Base-by-base conservation (phyloP, 2,329 filamentous ascomycete genomes). In the Calonectria pseudoturangicola region DNA sequence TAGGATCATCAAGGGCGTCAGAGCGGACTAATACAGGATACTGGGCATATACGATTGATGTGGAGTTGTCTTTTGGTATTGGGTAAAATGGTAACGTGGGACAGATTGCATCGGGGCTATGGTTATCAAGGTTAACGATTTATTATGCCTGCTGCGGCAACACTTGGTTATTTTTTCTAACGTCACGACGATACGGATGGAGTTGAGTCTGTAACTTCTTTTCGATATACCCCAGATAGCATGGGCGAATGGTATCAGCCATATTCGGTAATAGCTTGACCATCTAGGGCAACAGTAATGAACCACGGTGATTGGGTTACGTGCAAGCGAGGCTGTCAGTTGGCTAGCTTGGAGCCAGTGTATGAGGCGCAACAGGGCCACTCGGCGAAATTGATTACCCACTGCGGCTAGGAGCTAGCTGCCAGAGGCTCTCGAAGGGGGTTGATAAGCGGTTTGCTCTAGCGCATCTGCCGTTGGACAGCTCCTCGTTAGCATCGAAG, bases 1-100 rank as follows among this genome's bases (percentile, higher is more conserved):
- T 77, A 87, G 87, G 65, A 82, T 90, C 25, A 88, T 92, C 70
- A 86, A 90, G 68, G 90, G 88, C 1, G 85, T 91, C 33, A 92
- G 90, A 77, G 85, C 21, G 18, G 27, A 51, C 21, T 54, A 33
- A n/a, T 28, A 36, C 16, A 3, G 12, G 48, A 45, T 33, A 13
- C 33, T 12, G 85, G 67, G 54, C 47, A 30, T 45, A 72, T 2
- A 66, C n/a, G 7, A 21, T 6, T 30, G 4, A n/a, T 5, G 12
- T 66, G 33, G 63, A 16, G 30, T 30, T 51, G 30, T 13, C 27
- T 30, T 12, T 12, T 39, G 33, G 27, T 13, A 58, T 25, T n/a
- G 54, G 21, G 51, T 6, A 30, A 27, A 18, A 30, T 6, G 12
- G 25, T 12, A 51, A 10, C 27, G 16, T 18, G 33, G n/a, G 13